Base-by-base conservation (phyloP, 768 basidiomycete genomes). In the Suillus lakei region DNA sequence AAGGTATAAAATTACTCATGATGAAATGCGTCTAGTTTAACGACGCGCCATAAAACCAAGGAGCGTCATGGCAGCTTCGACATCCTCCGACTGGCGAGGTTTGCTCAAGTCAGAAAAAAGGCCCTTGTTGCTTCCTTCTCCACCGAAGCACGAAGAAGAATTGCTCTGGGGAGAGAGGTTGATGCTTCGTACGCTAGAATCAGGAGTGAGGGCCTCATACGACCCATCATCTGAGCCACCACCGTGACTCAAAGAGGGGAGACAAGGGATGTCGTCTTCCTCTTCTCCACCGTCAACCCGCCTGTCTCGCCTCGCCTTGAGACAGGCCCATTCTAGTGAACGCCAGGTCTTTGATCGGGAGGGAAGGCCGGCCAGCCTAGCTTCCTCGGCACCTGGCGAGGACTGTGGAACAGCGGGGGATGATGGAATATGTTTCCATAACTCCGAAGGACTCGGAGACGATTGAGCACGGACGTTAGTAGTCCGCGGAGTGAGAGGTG, bases 311-410 rank as follows among this genome's bases (percentile, higher is more conserved):
- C 81, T 76, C 56, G 76, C 79, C 32, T 78, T 79, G 53, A 89
- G 89, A 75, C 90, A 92, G 0, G 90, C 90, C 89, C 89, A 91
- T 70, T 92, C 91, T 63, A 92, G 78, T 15, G 90, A 89, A 36
- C 82, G 82, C 28, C 83, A 80, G 23, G 78, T 78, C 69, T 83
- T 82, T 39, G 76, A 63, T 13, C 80, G 78, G 46, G 71, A 73
- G 9, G 76, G 63, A 15, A 77, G 66, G 30, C 60, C 69, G 4
- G 67, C 65, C n/a, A 76, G 50, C 55, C 74, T 74, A 38, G 68
- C 66, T 50, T 68, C 77, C 30, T 77, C 77, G 12, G 56, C 63
- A 16, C 65, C 69, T 13, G 71, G 72, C 6, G 64, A 62, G 28
- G 70, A 70, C 13, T 66, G 67, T 7, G 76, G 68, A 12, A 63